These are phyloP conservation scores for Plasmodium knowlesi DNA, from an alignment of 169 alveolate species.

Conservation along the genomic window DNA sequence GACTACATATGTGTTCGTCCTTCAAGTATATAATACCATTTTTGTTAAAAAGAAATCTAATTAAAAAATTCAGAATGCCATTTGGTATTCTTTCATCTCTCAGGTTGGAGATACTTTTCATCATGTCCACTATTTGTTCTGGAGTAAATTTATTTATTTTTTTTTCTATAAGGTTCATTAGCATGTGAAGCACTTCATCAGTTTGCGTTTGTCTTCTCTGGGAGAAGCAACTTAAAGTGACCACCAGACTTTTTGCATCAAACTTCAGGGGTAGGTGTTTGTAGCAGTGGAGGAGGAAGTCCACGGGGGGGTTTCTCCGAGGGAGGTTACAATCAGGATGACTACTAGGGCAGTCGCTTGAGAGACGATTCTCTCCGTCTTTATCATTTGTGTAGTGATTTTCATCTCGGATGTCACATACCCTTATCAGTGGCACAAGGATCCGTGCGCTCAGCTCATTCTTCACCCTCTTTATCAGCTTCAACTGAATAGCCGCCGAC, in stretches of 20 bases:
- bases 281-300: conserved; percentile 8
- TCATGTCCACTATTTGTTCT: conserved; percentile 18
- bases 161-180: conserved; percentile 27
- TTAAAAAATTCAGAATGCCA: conserved; percentile 29
- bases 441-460: conserved; percentile 15
- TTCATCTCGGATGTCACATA: not conserved
- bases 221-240: conserved; percentile 41
- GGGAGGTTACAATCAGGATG: not conserved
- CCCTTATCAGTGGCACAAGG: conserved; percentile 22
- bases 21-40: conserved; percentile 53
- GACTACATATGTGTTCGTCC: conserved; percentile 16
- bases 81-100: conserved; percentile 26
- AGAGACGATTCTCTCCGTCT: not conserved
- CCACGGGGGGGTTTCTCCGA: not conserved
- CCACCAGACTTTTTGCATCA: conserved; percentile 16
- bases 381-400: not conserved
- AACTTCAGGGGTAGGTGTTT: conserved; percentile 31
- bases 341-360: not conserved
- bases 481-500: conserved; percentile 12
- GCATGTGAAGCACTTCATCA: conserved; percentile 25
- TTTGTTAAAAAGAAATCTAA: conserved; percentile 40
- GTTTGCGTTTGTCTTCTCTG: not conserved
- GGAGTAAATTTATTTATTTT: conserved; percentile 43
- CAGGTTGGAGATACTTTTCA: conserved; percentile 34
- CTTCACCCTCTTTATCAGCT: conserved; percentile 43